Evolutionary conservation across 768 basidiomycete genomes (phyloP), one percentile per base, ranked within the genome.

Genomic region (Favolaschia claudopus): DNA sequence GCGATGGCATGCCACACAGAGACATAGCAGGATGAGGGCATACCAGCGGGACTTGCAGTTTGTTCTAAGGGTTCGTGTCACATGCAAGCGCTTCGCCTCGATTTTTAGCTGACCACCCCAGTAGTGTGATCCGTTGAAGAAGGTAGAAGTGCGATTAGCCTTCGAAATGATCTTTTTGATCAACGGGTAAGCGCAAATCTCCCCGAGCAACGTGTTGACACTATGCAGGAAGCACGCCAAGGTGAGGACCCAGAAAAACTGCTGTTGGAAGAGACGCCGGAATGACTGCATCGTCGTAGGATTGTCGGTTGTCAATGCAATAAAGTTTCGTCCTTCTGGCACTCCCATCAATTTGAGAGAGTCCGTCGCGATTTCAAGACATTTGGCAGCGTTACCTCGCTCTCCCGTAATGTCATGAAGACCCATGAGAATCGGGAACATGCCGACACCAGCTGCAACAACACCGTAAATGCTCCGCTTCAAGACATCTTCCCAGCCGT

Each of bases 401-500:
- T 58, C 33, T 4, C 58, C 67, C 14, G 66, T 65, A 14, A 74
- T 55, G 31, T 74, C 69, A 13, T 67, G 47, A 0, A 76, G 59
- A 7, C 54, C 50, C 33, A 76, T 50, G 14, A 76, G 53, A 0
- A 67, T 43, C 9, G 73, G 71, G 24, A 62, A 45, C n/a, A 63
- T 25, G 3, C 58, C 61, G 19, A 71, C 66, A 46, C 71, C 61
- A 0, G 63, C 66, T 3, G 59, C 62, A 4, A 76, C 53, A n/a
- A 51, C 45, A 0, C 74, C 69, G 64, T 74, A 74, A 1, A 74
- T 43, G 42, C 68, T 72, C 12, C 61, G 40, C n/a, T 55, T 49
- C 5, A 68, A 17, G 7, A 2, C 4, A 55, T 75, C 72, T 38
- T 76, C 70, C 73, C 74, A 76, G 0, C 75, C 72, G 64, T 74